Conservation (phyloP, 257 asterid genomes). For the Misopates orontium region DNA sequence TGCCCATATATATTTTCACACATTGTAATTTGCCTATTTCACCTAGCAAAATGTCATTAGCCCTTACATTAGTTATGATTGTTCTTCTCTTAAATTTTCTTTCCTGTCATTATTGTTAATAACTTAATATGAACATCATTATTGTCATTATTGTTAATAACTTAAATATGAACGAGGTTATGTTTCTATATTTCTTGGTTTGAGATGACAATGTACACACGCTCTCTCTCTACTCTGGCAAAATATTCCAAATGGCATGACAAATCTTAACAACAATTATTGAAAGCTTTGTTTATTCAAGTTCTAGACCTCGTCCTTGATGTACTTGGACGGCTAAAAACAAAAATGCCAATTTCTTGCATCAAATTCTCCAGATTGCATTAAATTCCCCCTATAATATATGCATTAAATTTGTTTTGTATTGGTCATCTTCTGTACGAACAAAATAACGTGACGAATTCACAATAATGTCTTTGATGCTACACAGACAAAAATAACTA, state of each 20-base stretch:
- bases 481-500: too few relatives aligned
- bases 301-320: neutral
- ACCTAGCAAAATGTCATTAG: too few relatives aligned
- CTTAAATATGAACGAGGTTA: too few relatives aligned
- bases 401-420: too few relatives aligned
- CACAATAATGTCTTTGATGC: too few relatives aligned
- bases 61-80: neutral
- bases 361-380: neutral
- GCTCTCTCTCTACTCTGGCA: neutral
- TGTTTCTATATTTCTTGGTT: too few relatives aligned
- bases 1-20: too few relatives aligned
- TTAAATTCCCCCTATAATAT: too few relatives aligned
- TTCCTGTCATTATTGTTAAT: neutral
- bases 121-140: neutral
- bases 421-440: too few relatives aligned
- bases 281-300: neutral
- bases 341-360: neutral
- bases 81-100: neutral
- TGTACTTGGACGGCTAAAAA: neutral
- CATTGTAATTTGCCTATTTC: too few relatives aligned
- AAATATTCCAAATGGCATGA: neutral
- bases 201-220: neutral
- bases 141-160: too few relatives aligned
- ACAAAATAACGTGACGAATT: too few relatives aligned
- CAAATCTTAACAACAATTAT: neutral